A percentile compares a stretch with the other conserved stretches of the same genome.
Evolutionary conservation across 176 grass and related monocot species (phyloP).

Genomic region (Raddia guianensis): DNA sequence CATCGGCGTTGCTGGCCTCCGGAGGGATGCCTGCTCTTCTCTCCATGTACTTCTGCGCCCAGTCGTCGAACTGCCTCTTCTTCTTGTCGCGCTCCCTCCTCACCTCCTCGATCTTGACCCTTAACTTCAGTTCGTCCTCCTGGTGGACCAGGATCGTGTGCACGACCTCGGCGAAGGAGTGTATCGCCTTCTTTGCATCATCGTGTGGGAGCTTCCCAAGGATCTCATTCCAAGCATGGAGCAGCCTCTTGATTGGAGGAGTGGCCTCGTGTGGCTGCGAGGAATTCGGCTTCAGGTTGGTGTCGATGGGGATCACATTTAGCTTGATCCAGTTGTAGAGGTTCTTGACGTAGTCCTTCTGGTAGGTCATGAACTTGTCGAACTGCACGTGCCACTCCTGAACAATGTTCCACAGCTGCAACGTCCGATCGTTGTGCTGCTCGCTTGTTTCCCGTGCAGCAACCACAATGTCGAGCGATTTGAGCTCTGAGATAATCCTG

Average conservation of each 20-base stretch:
- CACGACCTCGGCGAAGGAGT: slow-evolving; percentile 61
- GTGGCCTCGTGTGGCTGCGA: slow-evolving; percentile 50
- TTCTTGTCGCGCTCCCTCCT: slow-evolving; percentile 60
- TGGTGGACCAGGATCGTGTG: slow-evolving; percentile 62
- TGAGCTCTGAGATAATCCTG: slow-evolving; percentile 57
- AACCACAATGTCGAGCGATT: slow-evolving; percentile 51
- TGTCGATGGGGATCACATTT: slow-evolving; percentile 71
- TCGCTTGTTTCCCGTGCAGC: slow-evolving; percentile 56
- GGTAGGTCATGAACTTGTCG: slow-evolving; percentile 54
- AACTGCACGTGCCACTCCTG: slow-evolving; percentile 67
- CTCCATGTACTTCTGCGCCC: slow-evolving; percentile 61
- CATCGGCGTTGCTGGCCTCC: slow-evolving; percentile 41
- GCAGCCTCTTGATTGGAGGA: slow-evolving; percentile 70
- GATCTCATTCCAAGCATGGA: slow-evolving; percentile 60
- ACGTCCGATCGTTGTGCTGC: slow-evolving; percentile 59
- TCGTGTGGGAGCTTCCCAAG: slow-evolving; percentile 60
- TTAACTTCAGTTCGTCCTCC: slow-evolving; percentile 61
- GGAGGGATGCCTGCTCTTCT: slow-evolving; percentile 37
- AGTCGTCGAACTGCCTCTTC: slow-evolving; percentile 67
- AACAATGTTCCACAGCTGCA: slow-evolving; percentile 54
- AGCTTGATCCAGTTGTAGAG: slow-evolving; percentile 73
- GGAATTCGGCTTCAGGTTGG: slow-evolving; percentile 52
- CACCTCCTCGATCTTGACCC: slow-evolving; percentile 44
- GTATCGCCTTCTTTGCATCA: slow-evolving; percentile 48
- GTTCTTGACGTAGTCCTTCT: slow-evolving; percentile 59